Evolutionary conservation across 148 eudicot species (phyloP).

Genomic region (Spergularia marina): DNA sequence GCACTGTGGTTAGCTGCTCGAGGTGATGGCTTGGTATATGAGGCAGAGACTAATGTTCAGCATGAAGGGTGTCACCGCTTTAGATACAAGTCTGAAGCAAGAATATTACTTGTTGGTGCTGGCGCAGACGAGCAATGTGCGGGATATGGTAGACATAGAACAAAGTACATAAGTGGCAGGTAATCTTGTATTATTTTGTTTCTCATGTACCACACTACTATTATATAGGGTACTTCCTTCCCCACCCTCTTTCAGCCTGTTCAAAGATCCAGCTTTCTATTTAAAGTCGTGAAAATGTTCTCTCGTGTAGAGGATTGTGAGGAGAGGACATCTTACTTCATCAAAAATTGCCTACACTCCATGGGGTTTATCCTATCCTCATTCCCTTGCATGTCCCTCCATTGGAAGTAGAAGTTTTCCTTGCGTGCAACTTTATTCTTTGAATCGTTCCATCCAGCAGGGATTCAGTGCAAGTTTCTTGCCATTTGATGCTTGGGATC

Average conservation of each 20-base stretch:
- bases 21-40: slow-evolving; percentile 78
- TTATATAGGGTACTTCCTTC: background rate
- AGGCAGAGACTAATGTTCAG: slow-evolving; percentile 20
- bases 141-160: slow-evolving; percentile 90
- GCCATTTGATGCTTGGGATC: background rate
- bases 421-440: background rate
- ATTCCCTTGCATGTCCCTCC: background rate
- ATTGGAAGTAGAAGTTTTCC: background rate
- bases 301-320: background rate
- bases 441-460: background rate
- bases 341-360: background rate
- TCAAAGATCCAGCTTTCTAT: background rate
- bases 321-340: background rate
- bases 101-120: slow-evolving; percentile 87
- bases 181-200: slow-evolving; percentile 21
- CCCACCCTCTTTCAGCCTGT: background rate
- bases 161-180: slow-evolving; percentile 82
- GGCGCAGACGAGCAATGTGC: slow-evolving; percentile 99
- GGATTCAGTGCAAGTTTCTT: background rate
- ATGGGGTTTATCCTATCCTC: background rate
- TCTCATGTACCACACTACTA: background rate
- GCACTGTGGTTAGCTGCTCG: slow-evolving; percentile 97
- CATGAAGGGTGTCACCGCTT: slow-evolving; percentile 31
- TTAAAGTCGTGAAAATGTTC: background rate
- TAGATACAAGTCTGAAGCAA: slow-evolving; percentile 68